These are phyloP conservation scores for Trichaptum fuscoviolaceum DNA, from an alignment of 768 basidiomycete species.

Conservation along the genomic window DNA sequence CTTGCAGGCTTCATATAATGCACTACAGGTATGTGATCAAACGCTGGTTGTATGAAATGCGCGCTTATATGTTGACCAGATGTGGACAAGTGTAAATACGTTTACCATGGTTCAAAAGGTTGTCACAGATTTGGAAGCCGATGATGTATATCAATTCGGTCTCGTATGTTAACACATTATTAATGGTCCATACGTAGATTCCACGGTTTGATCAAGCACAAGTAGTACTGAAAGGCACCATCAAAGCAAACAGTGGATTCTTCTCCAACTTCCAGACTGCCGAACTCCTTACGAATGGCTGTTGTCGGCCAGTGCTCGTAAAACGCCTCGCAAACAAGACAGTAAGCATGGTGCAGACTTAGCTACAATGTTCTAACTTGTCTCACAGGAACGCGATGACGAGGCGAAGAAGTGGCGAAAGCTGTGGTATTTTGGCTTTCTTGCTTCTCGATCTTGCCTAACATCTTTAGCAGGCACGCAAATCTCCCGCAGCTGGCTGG, in stretches of 20 bases:
- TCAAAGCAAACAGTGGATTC: neutral
- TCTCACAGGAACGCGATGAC: neutral
- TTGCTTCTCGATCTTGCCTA: neutral
- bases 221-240: neutral
- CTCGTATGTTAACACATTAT: neutral
- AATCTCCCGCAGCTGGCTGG: neutral
- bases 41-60: no score
- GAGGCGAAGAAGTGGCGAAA: neutral
- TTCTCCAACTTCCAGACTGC: neutral
- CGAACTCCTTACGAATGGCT: neutral
- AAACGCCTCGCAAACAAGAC: neutral
- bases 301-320: neutral
- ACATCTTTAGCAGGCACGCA: neutral
- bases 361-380: neutral
- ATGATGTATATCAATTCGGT: neutral
- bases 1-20: neutral
- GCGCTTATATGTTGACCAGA: neutral
- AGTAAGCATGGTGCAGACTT: neutral
- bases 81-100: neutral
- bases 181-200: neutral
- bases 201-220: neutral
- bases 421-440: neutral
- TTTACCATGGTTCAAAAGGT: neutral
- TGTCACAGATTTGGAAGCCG: no score
- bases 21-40: neutral